These are phyloP conservation scores for Monosporascus sp. DNA, from an alignment of 2,329 filamentous ascomycete species.

Conservation along the genomic window DNA sequence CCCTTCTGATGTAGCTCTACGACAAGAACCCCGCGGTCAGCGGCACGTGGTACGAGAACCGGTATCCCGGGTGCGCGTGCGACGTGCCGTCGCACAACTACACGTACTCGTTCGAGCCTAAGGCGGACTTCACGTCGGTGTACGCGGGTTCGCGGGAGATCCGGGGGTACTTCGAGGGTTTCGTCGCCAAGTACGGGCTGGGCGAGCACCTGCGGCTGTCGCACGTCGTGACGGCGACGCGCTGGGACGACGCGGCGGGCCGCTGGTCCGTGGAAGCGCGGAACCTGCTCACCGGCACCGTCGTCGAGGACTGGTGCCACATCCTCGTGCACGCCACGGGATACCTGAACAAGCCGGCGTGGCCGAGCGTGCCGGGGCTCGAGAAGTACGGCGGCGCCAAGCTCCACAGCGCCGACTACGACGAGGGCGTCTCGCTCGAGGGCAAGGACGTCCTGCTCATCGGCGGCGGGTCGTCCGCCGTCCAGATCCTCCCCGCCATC, in stretches of 20 bases:
- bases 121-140: constrained; percentile 34
- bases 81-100: constrained; percentile 49
- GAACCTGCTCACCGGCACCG: constrained; percentile 21
- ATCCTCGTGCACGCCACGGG: constrained; percentile 29
- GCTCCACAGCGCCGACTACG: constrained; percentile 12
- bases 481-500: constrained; percentile 42
- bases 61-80: constrained; percentile 38
- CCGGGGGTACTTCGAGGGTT: constrained; percentile 34
- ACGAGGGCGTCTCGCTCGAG: constrained; percentile 6
- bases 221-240: constrained; percentile 22
- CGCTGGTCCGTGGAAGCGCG: constrained; percentile 28
- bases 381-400: constrained; percentile 6
- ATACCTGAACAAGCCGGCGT: constrained; percentile 13
- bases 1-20: constrained; percentile 25
- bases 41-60: constrained; percentile 50
- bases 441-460: constrained; percentile 8
- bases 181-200: constrained; percentile 34
- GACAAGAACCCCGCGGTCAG: constrained; percentile 43
- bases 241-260: constrained; percentile 30
- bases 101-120: constrained; percentile 44
- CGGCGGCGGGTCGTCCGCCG: constrained; percentile 28
- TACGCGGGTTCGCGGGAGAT: constrained; percentile 40
- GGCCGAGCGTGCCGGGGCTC: constrained; percentile 9
- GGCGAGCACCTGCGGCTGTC: constrained; percentile 26
- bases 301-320: constrained; percentile 35